Evolutionary conservation across 306 rosid genomes (phyloP).

Genomic region (Lathyrus sativus): DNA sequence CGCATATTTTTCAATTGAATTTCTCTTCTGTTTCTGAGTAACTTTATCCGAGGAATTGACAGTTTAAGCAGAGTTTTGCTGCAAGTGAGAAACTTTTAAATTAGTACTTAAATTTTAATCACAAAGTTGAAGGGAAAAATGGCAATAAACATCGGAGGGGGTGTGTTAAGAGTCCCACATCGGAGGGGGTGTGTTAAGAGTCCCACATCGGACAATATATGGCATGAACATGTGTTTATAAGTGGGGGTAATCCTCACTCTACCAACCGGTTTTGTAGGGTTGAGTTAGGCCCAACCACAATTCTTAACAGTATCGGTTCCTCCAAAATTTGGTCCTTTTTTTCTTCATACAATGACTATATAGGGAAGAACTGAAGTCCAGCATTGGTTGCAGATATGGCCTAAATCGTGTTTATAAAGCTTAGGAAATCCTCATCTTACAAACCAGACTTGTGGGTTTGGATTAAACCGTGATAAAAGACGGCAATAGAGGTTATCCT

Average conservation of each 20-base stretch:
- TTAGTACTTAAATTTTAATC: constrained; percentile 24
- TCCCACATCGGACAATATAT: too few relatives aligned
- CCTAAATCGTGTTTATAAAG: neutral
- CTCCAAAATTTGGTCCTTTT: neutral
- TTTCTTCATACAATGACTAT: neutral
- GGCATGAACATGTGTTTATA: too few relatives aligned
- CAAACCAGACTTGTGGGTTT: neutral
- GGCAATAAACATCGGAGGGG: too few relatives aligned
- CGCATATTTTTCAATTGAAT: constrained; percentile 90
- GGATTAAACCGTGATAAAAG: neutral
- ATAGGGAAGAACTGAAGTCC: neutral
- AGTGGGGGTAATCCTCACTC: too few relatives aligned
- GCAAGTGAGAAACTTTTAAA: constrained; percentile 28
- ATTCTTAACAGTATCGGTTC: too few relatives aligned
- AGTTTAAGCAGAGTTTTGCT: constrained; percentile 91
- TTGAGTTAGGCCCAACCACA: too few relatives aligned
- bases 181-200: too few relatives aligned
- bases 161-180: too few relatives aligned
- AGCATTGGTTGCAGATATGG: neutral
- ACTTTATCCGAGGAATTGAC: constrained; percentile 91
- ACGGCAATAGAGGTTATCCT: neutral
- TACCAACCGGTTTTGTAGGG: too few relatives aligned
- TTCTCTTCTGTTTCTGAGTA: constrained; percentile 88
- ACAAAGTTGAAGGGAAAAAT: neutral
- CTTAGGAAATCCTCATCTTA: neutral